Evolutionary conservation across 2,329 filamentous ascomycete species (phyloP).

Genomic region (Venturia asperata): DNA sequence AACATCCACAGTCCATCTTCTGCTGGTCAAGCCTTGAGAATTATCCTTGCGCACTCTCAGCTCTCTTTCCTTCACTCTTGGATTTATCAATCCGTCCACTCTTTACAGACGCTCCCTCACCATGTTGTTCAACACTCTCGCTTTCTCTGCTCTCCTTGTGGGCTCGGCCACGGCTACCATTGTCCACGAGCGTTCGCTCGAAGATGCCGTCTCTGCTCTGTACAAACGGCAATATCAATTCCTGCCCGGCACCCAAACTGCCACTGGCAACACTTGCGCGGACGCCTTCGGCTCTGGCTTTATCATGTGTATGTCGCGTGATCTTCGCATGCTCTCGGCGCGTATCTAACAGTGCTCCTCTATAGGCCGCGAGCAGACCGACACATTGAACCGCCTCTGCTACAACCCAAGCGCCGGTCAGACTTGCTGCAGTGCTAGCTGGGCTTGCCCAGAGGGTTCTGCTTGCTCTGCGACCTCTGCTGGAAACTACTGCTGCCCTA

Average conservation of each 20-base stretch:
- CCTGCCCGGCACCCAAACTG: constrained; percentile 16
- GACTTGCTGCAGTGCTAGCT: constrained; percentile 20
- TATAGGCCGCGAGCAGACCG: constrained; percentile 18
- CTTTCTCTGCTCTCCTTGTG: constrained; percentile 12
- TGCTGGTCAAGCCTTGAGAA: constrained; percentile 13
- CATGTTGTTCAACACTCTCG: constrained; percentile 16
- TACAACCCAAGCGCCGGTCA: constrained; percentile 21
- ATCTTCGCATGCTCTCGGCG: neutral
- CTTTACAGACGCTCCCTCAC: constrained; percentile 14
- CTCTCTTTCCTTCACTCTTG: constrained; percentile 4
- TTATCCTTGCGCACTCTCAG: neutral
- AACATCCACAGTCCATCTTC: neutral
- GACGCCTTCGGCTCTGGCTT: constrained; percentile 21
- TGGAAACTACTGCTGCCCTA: constrained; percentile 19
- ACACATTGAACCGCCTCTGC: constrained; percentile 21
- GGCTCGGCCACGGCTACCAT: constrained; percentile 10
- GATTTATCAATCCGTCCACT: constrained; percentile 17
- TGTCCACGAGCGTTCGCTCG: constrained; percentile 15
- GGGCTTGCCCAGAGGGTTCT: constrained; percentile 20
- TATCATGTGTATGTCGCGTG: constrained; percentile 17
- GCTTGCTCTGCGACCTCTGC: constrained; percentile 17
- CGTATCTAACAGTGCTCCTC: constrained; percentile 2
- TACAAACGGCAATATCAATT: constrained; percentile 15
- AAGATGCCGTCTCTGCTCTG: constrained; percentile 5
- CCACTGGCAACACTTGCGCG: constrained; percentile 19